Evolutionary conservation across 1,284 basidiomycete species (phyloP).

Genomic region (Coniferiporia sulphurascens): DNA sequence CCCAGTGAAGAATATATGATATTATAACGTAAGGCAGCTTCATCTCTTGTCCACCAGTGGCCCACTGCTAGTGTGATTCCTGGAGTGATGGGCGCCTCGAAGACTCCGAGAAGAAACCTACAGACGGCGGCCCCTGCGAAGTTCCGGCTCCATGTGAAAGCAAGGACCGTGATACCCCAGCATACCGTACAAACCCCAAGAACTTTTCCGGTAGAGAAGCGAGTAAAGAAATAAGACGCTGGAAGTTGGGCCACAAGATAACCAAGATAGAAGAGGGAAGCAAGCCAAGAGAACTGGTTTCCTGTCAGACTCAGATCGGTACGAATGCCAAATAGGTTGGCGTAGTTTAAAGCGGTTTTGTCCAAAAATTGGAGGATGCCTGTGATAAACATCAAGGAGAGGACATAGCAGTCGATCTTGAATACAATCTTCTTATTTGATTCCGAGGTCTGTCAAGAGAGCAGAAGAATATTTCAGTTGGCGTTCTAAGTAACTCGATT

Average conservation of each 20-base stretch:
- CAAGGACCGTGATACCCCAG: constrained; percentile 11
- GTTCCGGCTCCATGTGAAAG: constrained; percentile 16
- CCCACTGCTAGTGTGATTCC: constrained; percentile 14
- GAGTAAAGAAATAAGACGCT: constrained; percentile 12
- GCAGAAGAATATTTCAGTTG: neutral
- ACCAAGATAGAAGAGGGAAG: constrained; percentile 21
- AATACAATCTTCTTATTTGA: constrained; percentile 5
- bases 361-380: constrained; percentile 16
- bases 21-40: constrained; percentile 15
- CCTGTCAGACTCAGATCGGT: constrained; percentile 29
- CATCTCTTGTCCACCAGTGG: constrained; percentile 17
- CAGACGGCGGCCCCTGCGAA: constrained; percentile 23
- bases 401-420: constrained; percentile 13
- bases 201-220: constrained; percentile 12
- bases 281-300: constrained; percentile 32
- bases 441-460: constrained; percentile 4
- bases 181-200: constrained; percentile 6
- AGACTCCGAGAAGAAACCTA: constrained; percentile 40
- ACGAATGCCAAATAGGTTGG: constrained; percentile 33
- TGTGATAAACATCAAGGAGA: constrained; percentile 17
- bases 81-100: constrained; percentile 36
- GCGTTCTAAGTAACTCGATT: too few relatives aligned
- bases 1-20: constrained; percentile 16
- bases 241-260: constrained; percentile 15
- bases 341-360: constrained; percentile 24